Conservation (phyloP, 1,284 basidiomycete species). For the Trichosporon ovoides region DNA sequence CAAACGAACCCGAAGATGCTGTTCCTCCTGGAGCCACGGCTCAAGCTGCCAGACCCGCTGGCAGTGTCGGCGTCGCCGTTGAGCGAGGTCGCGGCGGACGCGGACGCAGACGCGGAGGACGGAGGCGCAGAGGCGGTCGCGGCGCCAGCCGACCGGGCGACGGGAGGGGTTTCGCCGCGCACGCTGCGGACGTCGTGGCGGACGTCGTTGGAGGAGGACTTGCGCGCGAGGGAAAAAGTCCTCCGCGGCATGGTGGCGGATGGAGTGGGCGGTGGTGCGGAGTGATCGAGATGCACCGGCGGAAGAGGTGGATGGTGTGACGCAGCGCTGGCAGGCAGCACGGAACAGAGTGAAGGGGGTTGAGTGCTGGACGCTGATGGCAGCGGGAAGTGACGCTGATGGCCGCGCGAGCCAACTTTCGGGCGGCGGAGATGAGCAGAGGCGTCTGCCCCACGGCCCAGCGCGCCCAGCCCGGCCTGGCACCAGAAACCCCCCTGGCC, state of each 20-base stretch:
- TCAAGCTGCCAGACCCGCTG: neutral
- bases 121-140: neutral
- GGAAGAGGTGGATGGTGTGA: neutral
- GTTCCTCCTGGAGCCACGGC: neutral
- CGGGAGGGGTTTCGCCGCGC: neutral
- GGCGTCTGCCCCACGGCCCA: neutral
- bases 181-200: neutral
- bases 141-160: neutral
- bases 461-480: too few relatives aligned
- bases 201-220: neutral
- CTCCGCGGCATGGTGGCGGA: neutral
- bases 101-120: neutral
- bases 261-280: neutral
- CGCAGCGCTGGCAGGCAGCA: neutral
- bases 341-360: neutral
- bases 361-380: neutral
- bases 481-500: too few relatives aligned
- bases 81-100: neutral
- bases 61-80: neutral
- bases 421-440: too few relatives aligned
- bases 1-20: slow-evolving; percentile 7
- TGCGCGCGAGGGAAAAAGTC: slow-evolving; percentile 3
- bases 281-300: neutral
- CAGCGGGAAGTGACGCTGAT: neutral
- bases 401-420: neutral